Evolutionary conservation across 805 yeast species (phyloP).

Genomic region (Metschnikowia dekortorum): DNA sequence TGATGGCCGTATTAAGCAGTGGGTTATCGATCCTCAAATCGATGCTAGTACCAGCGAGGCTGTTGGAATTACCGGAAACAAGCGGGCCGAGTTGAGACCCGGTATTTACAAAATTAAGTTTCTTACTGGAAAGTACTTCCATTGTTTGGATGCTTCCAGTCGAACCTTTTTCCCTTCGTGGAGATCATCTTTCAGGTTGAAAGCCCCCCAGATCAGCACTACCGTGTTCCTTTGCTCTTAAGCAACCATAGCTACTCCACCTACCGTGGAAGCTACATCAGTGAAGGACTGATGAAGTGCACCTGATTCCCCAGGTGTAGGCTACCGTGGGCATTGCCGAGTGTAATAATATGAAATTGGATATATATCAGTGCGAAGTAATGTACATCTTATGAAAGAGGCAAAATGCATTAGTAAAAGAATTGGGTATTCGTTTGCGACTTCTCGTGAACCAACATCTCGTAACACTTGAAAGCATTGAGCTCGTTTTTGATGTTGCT

Average conservation of each 20-base stretch:
- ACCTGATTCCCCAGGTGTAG: neutral
- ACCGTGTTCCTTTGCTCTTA: slow-evolving; percentile 82
- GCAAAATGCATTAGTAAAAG: slow-evolving; percentile 36
- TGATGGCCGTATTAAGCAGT: slow-evolving; percentile 75
- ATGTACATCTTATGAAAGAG: neutral
- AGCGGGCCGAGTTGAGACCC: slow-evolving; percentile 47
- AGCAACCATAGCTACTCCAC: slow-evolving; percentile 88
- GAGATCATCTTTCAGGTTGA: slow-evolving; percentile 71
- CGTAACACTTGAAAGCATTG: slow-evolving; percentile 57
- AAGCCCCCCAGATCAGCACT: slow-evolving; percentile 70
- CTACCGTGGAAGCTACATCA: slow-evolving; percentile 68
- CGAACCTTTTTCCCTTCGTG: slow-evolving; percentile 82
- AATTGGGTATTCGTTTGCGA: slow-evolving; percentile 63
- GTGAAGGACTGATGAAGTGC: no score
- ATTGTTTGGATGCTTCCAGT: slow-evolving; percentile 19
- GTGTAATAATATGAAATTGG: neutral
- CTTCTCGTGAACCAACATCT: slow-evolving; percentile 64
- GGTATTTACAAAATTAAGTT: slow-evolving; percentile 77
- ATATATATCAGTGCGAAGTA: neutral
- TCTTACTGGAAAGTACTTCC: slow-evolving; percentile 66
- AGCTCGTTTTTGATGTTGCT: slow-evolving; percentile 59
- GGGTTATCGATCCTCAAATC: slow-evolving; percentile 49
- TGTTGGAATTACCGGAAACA: slow-evolving; percentile 28
- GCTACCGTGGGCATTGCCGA: neutral
- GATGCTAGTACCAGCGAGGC: slow-evolving; percentile 8